Evolutionary conservation across 768 basidiomycete species (phyloP), one percentile per base, ranked within the genome.

Genomic region (Phaeotremella skinneri): DNA sequence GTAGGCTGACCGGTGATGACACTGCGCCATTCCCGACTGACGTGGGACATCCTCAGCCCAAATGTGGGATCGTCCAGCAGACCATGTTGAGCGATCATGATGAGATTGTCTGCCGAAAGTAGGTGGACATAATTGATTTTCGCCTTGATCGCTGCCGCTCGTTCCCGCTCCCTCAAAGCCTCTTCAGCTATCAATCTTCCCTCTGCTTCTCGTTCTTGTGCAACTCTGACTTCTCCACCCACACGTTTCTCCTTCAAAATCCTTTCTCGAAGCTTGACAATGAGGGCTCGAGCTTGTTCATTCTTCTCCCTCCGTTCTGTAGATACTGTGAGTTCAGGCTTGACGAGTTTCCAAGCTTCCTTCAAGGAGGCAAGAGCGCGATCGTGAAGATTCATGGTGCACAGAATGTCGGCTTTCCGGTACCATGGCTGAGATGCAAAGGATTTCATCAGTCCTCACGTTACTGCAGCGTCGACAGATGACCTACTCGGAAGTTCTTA

Each of bases 51-150:
- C 49, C 56, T 50, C 25, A 47, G 14, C 20, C 43, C 49, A 7
- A 54, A 31, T 1, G 29, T 20, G 20, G 55, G 42, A 43, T 63
- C 50, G 14, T 30, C 32, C 4, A 53, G 56, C 61, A 27, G 29
- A 7, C 37, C 61, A 39, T 41, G 2, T n/a, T 63, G 32, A n/a
- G 34, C 49, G 34, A 63, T 58, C 52, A 50, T 43, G 30, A 63
- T 37, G 7, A 63, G 34, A 34, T 58, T 39, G 43, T 63, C 61
- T 5, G 14, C 17, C 2, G 42, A 6, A 4, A 63, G 34, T 14
- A 50, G 39, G 31, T 55, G 42, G 6, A 49, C 49, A 25, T 30
- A 63, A 29, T 55, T 51, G 5, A 45, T 58, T 23, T 23, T 51
- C 25, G 37, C 23, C 32, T 56, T 47, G n/a, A 11, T 27, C 21